Evolutionary conservation across 306 rosid species (phyloP).

Genomic region (Sicyos edulis): DNA sequence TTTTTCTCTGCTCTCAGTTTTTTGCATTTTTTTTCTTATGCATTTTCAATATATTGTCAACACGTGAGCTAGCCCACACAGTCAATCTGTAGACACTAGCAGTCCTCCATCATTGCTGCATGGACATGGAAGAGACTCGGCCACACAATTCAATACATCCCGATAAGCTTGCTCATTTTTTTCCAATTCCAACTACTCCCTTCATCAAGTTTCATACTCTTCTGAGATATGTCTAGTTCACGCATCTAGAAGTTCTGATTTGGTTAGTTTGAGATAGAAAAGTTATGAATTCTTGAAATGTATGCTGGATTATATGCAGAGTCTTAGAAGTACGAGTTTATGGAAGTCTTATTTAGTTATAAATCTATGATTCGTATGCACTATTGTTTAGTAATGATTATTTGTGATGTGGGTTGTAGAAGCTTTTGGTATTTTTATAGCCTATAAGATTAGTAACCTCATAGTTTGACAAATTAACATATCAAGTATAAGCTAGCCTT

Average conservation of each 20-base stretch:
- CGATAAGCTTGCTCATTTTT: slow-evolving; percentile 9
- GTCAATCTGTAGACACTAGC: background rate
- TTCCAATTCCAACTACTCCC: slow-evolving; percentile 3
- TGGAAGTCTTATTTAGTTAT: background rate
- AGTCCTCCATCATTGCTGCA: slow-evolving; percentile 12
- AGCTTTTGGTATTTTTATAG: background rate
- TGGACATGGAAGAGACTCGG: slow-evolving; percentile 11
- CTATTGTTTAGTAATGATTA: background rate
- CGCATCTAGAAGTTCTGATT: background rate
- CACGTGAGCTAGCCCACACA: slow-evolving; percentile 1
- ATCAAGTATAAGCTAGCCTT: background rate
- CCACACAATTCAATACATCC: slow-evolving; percentile 15
- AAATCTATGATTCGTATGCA: background rate
- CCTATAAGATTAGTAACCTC: background rate
- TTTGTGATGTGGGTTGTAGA: background rate
- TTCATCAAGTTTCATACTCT: background rate
- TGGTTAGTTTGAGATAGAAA: background rate
- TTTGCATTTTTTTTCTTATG: too few species aligned
- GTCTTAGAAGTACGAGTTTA: background rate
- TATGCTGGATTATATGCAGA: background rate
- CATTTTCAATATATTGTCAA: slow-evolving; percentile 4
- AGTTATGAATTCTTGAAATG: background rate
- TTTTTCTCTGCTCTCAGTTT: background rate
- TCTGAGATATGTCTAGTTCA: background rate
- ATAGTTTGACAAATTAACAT: background rate